These are phyloP conservation scores for Abelmoschus esculentus DNA, from an alignment of 345 rosid species.

Conservation along the genomic window DNA sequence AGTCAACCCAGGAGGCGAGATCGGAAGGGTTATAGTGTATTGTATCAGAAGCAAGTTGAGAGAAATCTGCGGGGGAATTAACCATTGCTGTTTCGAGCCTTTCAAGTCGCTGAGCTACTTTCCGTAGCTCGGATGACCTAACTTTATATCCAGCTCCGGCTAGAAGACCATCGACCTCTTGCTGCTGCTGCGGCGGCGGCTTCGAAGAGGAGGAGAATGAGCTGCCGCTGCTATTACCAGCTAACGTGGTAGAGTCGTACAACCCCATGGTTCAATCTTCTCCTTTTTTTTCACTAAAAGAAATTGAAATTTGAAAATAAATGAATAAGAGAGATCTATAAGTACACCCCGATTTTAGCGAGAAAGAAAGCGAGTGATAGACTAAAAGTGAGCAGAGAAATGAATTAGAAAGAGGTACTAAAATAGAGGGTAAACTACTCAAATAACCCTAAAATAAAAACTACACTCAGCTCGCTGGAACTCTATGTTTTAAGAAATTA, in stretches of 20 bases:
- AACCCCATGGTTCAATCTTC: constrained; percentile 25
- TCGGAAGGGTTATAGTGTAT: constrained; percentile 56
- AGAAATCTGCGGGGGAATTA: constrained; percentile 37
- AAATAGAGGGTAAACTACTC: no score
- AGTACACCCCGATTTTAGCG: background rate
- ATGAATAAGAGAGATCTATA: background rate
- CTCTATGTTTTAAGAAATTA: no score
- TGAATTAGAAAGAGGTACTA: background rate
- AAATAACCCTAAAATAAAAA: no score
- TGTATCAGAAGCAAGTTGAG: constrained; percentile 39
- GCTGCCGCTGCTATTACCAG: background rate
- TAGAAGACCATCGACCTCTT: constrained; percentile 44
- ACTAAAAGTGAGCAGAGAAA: background rate
- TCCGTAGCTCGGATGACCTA: constrained; percentile 46
- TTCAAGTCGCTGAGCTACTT: constrained; percentile 57
- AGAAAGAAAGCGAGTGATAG: background rate
- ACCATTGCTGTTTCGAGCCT: constrained; percentile 57
- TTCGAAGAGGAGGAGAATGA: constrained; percentile 25
- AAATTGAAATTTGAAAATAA: background rate
- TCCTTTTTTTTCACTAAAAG: background rate
- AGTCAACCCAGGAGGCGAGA: constrained; percentile 58
- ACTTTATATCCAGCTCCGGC: constrained; percentile 63
- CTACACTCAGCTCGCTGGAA: no score
- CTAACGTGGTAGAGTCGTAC: constrained; percentile 21
- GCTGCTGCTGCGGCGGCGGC: constrained; percentile 1